Evolutionary conservation across 2,329 filamentous ascomycete genomes (phyloP).

Genomic region (Lanzia echinophila): DNA sequence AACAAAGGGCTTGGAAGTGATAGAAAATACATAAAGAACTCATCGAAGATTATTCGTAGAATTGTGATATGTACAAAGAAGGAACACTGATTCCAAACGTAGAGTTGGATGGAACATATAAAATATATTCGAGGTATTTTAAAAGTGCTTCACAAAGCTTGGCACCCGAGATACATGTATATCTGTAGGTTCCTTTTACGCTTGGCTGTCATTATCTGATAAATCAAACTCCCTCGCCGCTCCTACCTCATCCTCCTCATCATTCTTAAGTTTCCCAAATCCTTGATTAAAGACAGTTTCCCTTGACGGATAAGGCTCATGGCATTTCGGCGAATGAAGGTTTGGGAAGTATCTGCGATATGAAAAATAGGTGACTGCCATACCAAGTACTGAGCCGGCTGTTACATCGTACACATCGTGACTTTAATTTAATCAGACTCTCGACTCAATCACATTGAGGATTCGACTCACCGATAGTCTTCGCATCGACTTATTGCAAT

Average conservation of each 20-base stretch:
- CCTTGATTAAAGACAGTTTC: slow-evolving; percentile 25
- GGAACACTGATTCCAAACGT: no score
- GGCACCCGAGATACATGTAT: neutral
- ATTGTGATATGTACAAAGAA: no score
- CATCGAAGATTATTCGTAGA: no score
- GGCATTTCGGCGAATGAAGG: slow-evolving; percentile 45
- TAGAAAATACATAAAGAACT: no score
- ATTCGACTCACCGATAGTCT: slow-evolving; percentile 48
- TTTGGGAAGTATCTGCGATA: slow-evolving; percentile 59
- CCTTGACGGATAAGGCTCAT: slow-evolving; percentile 48
- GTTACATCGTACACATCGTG: slow-evolving; percentile 67
- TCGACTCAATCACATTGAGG: neutral
- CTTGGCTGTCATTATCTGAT: slow-evolving; percentile 8
- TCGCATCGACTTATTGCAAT: slow-evolving; percentile 64
- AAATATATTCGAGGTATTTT: neutral
- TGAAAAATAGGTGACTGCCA: slow-evolving; percentile 55
- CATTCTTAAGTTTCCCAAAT: slow-evolving; percentile 29
- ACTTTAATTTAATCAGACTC: slow-evolving; percentile 11
- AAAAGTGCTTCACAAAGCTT: neutral
- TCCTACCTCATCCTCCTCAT: slow-evolving; percentile 24
- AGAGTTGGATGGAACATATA: neutral
- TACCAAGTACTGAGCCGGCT: slow-evolving; percentile 54
- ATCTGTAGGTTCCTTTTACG: no score
- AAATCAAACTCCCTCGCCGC: slow-evolving; percentile 11
- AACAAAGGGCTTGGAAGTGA: no score